Base-by-base conservation (phyloP, 2,329 filamentous ascomycete genomes). In the Calonectria pseudoturangicola region DNA sequence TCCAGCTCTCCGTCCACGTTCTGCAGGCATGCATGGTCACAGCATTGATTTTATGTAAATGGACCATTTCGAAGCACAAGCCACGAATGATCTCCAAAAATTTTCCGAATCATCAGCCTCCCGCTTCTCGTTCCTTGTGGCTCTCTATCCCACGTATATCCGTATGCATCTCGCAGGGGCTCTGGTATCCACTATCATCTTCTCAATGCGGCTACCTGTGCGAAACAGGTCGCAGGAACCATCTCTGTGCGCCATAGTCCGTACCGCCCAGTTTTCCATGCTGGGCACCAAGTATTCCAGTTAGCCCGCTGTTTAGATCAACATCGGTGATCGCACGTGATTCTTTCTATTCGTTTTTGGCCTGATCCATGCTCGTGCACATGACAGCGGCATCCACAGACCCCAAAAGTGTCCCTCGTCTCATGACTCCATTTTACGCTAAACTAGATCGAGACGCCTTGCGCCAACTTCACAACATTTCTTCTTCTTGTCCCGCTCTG, bases 351-450 rank as follows among this genome's bases (percentile, higher is more conserved):
- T 48, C 8, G 45, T 12, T n/a, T 48, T 48, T n/a, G 45, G 9
- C 43, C 45, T 48, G 8, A 25, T 41, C 21, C 3, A 25, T 39
- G 30, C 13, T 41, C 27, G 33, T 9, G 21, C 54, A 60, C 54
- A 60, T 60, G 54, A 60, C 54, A 60, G 36, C 33, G 16, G 48
- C 47, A 45, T 45, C 50, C 48, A 54, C 64, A 47, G 41, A 45
- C 41, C 25, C 50, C 28, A 21, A 25, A 45, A 33, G 30, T 33
- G 9, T 16, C 27, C 21, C 15, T 15, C 64, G 21, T 60, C 54
- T 60, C 54, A 71, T 73, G 71, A 50, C 68, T 62, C 50, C 68
- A 68, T 71, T 54, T 30, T 12, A 15, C 68, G 33, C 72, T 73
- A 73, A 71, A 3, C 65, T 51, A 51, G 33, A 73, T 68, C 30